Evolutionary conservation across 1,284 basidiomycete species (phyloP).

Genomic region (Cystobasidium pallidum): DNA sequence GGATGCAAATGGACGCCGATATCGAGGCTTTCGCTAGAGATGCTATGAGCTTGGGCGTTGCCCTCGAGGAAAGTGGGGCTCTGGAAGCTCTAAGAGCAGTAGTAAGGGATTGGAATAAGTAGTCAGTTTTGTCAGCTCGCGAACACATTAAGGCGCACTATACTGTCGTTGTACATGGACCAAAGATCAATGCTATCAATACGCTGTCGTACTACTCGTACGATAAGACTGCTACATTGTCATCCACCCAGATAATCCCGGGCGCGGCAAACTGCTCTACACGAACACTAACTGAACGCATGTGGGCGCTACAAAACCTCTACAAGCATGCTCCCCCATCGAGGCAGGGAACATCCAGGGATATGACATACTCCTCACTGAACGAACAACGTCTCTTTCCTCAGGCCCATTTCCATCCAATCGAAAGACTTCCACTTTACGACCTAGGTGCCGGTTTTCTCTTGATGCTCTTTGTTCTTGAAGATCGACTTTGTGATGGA

Average conservation of each 20-base stretch:
- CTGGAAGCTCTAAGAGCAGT: constrained; percentile 61
- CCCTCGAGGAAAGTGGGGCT: constrained; percentile 63
- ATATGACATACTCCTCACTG: too few species aligned
- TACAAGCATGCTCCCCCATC: too few species aligned
- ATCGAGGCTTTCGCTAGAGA: constrained; percentile 79
- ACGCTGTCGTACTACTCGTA: too few species aligned
- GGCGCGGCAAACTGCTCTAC: too few species aligned
- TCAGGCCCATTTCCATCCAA: too few species aligned
- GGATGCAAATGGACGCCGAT: constrained; percentile 81
- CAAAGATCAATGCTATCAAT: not conserved
- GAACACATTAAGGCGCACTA: not conserved
- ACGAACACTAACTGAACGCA: too few species aligned
- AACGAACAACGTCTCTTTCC: too few species aligned
- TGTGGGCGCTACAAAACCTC: too few species aligned
- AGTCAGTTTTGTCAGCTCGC: too few species aligned
- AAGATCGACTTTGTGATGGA: not conserved
- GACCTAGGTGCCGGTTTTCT: constrained; percentile 8
- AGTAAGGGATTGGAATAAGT: constrained; percentile 39
- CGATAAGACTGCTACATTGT: not conserved
- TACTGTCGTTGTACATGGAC: constrained; percentile 21
- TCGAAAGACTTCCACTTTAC: not conserved
- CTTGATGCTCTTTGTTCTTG: not conserved
- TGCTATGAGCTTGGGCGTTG: constrained; percentile 69
- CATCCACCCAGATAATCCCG: too few species aligned
- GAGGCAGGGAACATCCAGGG: too few species aligned